phyloP scores from a whole-genome alignment of 495 filamentous ascomycete genomes.

The Penicillium pulvis region DNA sequence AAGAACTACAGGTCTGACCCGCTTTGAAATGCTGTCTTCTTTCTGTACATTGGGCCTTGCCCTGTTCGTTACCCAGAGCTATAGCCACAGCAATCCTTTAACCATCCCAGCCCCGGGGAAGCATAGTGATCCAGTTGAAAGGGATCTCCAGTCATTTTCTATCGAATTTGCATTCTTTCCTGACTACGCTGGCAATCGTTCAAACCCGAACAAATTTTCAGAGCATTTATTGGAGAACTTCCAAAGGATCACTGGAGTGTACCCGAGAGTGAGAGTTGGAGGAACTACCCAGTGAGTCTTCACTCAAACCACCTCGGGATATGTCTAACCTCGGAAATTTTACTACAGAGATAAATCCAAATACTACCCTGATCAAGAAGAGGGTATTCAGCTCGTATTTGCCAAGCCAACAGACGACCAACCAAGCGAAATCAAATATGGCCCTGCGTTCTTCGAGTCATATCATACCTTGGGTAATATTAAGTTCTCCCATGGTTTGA shows the following conservation, averaged over 20 bases:
- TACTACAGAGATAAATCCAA: constrained; percentile 15
- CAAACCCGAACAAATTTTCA: constrained; percentile 26
- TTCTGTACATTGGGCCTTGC: not conserved
- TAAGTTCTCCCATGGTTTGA: constrained; percentile 22
- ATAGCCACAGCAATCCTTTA: not conserved
- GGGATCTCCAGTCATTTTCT: constrained; percentile 24
- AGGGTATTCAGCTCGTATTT: constrained; percentile 15
- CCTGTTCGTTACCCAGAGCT: not conserved
- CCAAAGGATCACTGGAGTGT: constrained; percentile 14
- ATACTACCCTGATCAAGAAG: constrained; percentile 18
- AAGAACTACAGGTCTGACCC: no score
- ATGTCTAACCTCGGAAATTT: not conserved
- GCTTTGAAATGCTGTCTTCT: not conserved
- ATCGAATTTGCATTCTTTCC: constrained; percentile 32
- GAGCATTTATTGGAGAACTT: constrained; percentile 24
- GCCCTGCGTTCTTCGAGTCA: constrained; percentile 24
- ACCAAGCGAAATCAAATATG: constrained; percentile 19
- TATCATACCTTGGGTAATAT: constrained; percentile 18
- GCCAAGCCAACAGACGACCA: constrained; percentile 20
- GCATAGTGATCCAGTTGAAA: not conserved
- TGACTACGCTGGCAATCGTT: constrained; percentile 29
- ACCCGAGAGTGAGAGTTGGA: constrained; percentile 24
- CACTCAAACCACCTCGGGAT: not conserved
- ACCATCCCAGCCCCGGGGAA: not conserved
- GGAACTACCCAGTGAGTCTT: constrained; percentile 27